Percentiles rank a stretch among this genome's conserved stretches.
Conservation (phyloP, 148 eudicot species). For the Cornus kousa region DNA sequence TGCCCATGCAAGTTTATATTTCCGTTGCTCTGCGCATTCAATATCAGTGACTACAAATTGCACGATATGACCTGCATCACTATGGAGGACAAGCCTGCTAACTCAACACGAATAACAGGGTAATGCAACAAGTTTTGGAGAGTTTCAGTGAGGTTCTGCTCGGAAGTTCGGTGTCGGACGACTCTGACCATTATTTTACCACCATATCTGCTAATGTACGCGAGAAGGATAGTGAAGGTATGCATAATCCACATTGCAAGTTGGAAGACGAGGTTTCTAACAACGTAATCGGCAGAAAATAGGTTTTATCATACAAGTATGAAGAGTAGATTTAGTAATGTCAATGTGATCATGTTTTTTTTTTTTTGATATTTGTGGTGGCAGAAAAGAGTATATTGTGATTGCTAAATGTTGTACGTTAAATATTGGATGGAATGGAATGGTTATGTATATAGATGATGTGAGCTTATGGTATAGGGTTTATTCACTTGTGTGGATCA, state of each 20-base stretch:
- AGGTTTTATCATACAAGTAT: too few species aligned
- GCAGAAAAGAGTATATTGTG: too few species aligned
- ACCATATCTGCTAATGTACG: not conserved
- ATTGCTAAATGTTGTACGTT: too few species aligned
- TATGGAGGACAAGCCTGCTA: not conserved
- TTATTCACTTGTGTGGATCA: too few species aligned
- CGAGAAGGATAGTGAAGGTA: not conserved
- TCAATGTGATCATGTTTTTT: not conserved
- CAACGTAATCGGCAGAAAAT: too few species aligned
- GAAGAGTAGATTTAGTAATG: too few species aligned
- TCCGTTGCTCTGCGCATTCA: not conserved
- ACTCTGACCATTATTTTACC: not conserved
- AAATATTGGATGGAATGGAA: too few species aligned
- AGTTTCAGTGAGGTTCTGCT: not conserved
- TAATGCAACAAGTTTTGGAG: not conserved
- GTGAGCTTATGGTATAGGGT: too few species aligned
- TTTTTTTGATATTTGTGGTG: not conserved
- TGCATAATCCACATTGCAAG: not conserved
- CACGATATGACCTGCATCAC: not conserved
- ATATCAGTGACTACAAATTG: slow-evolving; percentile 1
- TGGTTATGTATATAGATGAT: too few species aligned
- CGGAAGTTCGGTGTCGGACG: too few species aligned
- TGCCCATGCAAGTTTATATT: not conserved
- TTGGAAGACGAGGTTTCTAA: not conserved
- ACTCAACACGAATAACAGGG: not conserved